Base-by-base conservation (phyloP, 2,329 filamentous ascomycete species). In the Aspergillus novofumigatus region DNA sequence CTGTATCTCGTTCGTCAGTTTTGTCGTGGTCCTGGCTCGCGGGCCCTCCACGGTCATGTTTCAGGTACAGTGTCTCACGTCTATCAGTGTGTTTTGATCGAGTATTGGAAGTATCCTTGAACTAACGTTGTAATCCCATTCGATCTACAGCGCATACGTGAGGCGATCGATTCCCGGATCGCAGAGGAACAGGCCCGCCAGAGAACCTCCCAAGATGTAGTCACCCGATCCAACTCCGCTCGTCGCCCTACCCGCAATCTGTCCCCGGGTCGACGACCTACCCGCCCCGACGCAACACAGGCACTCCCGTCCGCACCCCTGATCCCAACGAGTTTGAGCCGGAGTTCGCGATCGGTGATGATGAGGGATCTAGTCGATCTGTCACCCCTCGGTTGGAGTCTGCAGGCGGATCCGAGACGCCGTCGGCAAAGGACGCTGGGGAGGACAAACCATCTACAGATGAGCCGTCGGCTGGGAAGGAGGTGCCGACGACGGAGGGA, bases 171-270 rank as follows among this genome's bases (percentile, higher is more conserved):
- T 72, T 86, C 87, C 67, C 88, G 88, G 68, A 94, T 97, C 68
- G 90, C 91, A 68, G 91, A 96, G 77, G 92, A 97, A 77, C 91
- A 96, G 76, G 89, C 91, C 57, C 88, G 90, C 57, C 89, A 92
- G 71, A 84, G 84, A 69, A 75, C 79, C 52, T 65, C 77, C 44
- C 67, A 80, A 61, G 72, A 77, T 28, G 70, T 66, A n/a, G 57
- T 72, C 51, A 64, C 80, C 4, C 78, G 80, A 53, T 75, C 81
- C 65, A 70, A 71, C 67, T 75, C 75, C 56, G 67, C 69, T 76
- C 66, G 67, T 73, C 68, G 73, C 77, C 67, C 65, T 28, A 55
- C 59, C 55, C 60, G 70, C 65, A 67, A 65, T 61, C 59, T 65
- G 35, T 64, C 67, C 56, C 60, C 69, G 56, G 58, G 66, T 41